phyloP scores from a whole-genome alignment of 306 rosid species.

The Gleditsia sinensis region DNA sequence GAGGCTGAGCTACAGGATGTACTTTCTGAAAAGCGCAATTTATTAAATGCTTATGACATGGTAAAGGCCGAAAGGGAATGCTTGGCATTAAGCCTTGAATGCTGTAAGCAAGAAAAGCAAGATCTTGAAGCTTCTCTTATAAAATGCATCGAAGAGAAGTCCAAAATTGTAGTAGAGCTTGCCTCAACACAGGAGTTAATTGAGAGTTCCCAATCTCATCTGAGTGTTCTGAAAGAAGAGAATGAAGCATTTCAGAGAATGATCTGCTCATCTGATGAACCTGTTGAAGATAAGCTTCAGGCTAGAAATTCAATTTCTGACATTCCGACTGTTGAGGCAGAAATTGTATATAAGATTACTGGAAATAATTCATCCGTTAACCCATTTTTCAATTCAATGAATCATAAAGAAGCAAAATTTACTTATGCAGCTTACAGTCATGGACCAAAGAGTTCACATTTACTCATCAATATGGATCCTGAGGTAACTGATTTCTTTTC shows the following conservation, averaged over 20 bases:
- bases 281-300: background rate
- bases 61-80: constrained; percentile 95
- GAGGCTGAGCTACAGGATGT: constrained; percentile 79
- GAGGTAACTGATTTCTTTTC: constrained; percentile 51
- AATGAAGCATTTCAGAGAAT: constrained; percentile 33
- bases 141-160: constrained; percentile 77
- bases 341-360: background rate
- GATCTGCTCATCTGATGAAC: constrained; percentile 31
- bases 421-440: constrained; percentile 32
- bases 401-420: constrained; percentile 42
- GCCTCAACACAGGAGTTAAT: constrained; percentile 53
- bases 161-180: constrained; percentile 68
- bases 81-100: constrained; percentile 86
- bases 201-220: constrained; percentile 47
- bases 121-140: constrained; percentile 77
- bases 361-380: constrained; percentile 5
- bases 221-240: constrained; percentile 43
- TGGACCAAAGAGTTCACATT: constrained; percentile 46
- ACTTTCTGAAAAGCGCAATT: constrained; percentile 82
- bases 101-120: constrained; percentile 95
- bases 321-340: constrained; percentile 14
- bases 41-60: constrained; percentile 77
- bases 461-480: constrained; percentile 34
- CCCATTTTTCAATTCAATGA: constrained; percentile 26
- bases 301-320: constrained; percentile 19